Percentiles rank a stretch among this genome's conserved stretches.
These are phyloP conservation scores for Ulota crispa DNA, from an alignment of 225 moss, liverwort and hornwort genomes.

Conservation along the genomic window DNA sequence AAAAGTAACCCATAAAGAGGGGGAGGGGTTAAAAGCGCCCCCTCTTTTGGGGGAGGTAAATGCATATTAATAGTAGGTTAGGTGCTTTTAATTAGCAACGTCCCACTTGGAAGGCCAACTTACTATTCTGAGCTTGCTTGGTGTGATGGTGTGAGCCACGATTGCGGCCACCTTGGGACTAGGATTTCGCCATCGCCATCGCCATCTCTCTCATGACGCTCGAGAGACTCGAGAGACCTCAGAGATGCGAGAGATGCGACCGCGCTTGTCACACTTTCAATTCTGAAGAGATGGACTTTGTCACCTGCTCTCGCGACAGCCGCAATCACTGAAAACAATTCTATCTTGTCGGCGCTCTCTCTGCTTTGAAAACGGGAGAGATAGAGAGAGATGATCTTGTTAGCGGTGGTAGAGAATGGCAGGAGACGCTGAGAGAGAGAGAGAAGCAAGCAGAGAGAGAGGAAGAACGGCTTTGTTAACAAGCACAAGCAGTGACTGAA, in stretches of 20 bases:
- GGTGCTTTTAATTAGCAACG: too few relatives aligned
- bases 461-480: background rate
- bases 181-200: background rate
- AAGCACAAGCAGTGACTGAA: too few relatives aligned
- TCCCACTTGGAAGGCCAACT: too few relatives aligned
- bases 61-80: too few relatives aligned
- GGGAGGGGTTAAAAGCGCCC: too few relatives aligned
- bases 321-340: background rate
- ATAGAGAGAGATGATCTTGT: background rate
- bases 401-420: background rate
- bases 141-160: too few relatives aligned
- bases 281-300: background rate
- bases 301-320: background rate
- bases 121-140: too few relatives aligned
- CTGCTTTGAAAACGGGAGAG: background rate
- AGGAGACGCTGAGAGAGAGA: background rate
- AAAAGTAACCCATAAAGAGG: too few relatives aligned
- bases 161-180: background rate
- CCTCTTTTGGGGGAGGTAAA: too few relatives aligned
- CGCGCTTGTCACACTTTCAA: background rate
- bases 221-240: too few relatives aligned
- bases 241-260: too few relatives aligned
- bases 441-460: background rate
- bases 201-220: background rate
- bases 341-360: background rate